Base-by-base conservation (phyloP, 2,329 filamentous ascomycete genomes). In the Cladosporium sp. region DNA sequence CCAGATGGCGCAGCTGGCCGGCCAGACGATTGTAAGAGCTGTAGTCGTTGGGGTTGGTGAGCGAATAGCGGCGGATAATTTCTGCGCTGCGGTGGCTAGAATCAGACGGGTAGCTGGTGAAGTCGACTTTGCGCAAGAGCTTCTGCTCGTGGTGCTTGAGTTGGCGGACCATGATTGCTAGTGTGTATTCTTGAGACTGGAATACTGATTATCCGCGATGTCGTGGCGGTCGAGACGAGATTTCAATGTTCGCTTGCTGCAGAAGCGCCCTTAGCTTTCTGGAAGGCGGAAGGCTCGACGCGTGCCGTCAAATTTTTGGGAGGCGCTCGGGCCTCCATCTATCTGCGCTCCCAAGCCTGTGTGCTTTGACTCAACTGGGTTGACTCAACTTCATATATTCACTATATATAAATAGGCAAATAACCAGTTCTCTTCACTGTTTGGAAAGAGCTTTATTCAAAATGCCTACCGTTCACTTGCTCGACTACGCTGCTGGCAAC, bases 121-220 rank as follows among this genome's bases (percentile, higher is more conserved):
- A 96, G 82, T 99, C 93, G 80, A 95, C 93, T 77, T 94, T 94
- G 74, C 86, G 85, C 70, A 98, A 87, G 77, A 98, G 90, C 85
- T 95, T 96, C 78, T 95, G 88, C 88, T 99, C 95, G 81, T 97
- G 94, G 81, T 96, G 88, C 82, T 97, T 98, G 77, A 99, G 88
- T 83, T 96, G 93, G 73, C 95, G 90, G 72, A 96, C 92, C 95
- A 98, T 98, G 28, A 71, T 85, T 33, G 56, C 40, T 31, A 28
- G 31, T 55, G 29, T 55, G 29, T 21, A 2, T 55, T 55, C 14
- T 29, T 8, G 8, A 7, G 18, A 55, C 21, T 55, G 23, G 26
- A 21, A 56, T 12, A 21, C 31, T 53, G 46, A 16, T 18, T 28
- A 31, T 53, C 14, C n/a, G 46, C 60, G 49, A 55, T 62, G 60